A percentile compares a stretch with the other conserved stretches of the same genome.
Evolutionary conservation across 208 protist genomes (phyloP).

Genomic region (Endotrypanum monterogeii): DNA sequence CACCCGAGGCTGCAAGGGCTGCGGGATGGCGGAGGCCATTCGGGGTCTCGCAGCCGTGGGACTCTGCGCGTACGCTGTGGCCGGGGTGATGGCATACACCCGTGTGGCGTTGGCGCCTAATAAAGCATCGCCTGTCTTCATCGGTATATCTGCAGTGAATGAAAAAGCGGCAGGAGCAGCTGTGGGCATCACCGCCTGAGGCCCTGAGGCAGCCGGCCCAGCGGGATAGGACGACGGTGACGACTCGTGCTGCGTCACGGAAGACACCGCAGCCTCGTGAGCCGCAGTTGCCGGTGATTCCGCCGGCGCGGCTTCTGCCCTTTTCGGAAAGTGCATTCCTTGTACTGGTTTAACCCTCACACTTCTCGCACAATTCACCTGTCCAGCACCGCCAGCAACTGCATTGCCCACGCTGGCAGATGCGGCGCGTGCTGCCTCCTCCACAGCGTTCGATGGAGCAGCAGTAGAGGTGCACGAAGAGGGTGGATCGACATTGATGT

Average conservation of each 20-base stretch:
- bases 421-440: background rate
- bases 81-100: background rate
- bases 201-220: background rate
- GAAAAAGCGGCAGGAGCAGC: background rate
- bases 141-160: background rate
- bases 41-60: background rate
- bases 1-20: conserved; percentile 1
- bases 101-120: background rate
- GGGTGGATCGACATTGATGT: background rate
- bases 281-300: conserved; percentile 4
- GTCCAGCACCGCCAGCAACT: background rate
- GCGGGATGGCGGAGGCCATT: background rate
- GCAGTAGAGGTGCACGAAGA: background rate
- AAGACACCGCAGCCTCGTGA: background rate
- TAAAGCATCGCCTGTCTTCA: background rate
- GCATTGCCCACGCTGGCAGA: background rate
- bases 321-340: conserved; percentile 26
- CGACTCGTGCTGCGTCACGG: background rate
- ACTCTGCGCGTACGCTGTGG: background rate
- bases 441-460: background rate
- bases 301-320: background rate
- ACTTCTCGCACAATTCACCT: background rate
- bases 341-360: background rate
- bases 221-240: background rate
- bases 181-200: background rate